phyloP scores from a whole-genome alignment of 75 land plant species.

The Picea glauca region DNA sequence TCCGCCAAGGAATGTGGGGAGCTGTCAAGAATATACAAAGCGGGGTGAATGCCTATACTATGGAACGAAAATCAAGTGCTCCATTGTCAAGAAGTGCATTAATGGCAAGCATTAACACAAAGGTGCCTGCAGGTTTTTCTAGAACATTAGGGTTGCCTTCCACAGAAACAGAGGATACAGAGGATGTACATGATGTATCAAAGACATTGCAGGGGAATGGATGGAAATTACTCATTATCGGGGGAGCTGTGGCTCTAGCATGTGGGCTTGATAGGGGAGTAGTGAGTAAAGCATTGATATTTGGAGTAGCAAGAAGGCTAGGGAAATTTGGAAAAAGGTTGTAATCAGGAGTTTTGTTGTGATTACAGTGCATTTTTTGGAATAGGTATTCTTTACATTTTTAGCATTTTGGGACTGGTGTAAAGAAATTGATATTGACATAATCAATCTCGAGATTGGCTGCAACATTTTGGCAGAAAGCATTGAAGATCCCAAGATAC shows the following conservation, averaged over 20 bases:
- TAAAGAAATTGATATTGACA: no score
- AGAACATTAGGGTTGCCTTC: neutral
- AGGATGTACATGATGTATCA: constrained; percentile 6
- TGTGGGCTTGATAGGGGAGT: constrained; percentile 87
- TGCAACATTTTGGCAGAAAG: no score
- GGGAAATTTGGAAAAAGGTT: constrained; percentile 47
- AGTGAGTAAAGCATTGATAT: constrained; percentile 74
- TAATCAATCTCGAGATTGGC: no score
- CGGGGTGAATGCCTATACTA: constrained; percentile 71
- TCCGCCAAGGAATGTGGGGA: constrained; percentile 99
- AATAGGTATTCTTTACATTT: constrained; percentile 1
- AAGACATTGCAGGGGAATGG: constrained; percentile 22
- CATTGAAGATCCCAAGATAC: no score
- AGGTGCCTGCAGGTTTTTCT: constrained; percentile 20
- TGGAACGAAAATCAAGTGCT: constrained; percentile 37
- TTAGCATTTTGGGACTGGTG: neutral
- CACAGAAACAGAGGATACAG: constrained; percentile 2
- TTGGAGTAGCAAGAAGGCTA: constrained; percentile 78
- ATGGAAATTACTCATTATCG: constrained; percentile 58
- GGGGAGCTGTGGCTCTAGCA: constrained; percentile 86
- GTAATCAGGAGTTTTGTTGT: constrained; percentile 2
- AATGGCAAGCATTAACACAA: constrained; percentile 65
- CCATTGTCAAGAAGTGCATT: constrained; percentile 55
- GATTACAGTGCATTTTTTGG: neutral
- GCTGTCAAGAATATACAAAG: constrained; percentile 85